A percentile compares a stretch with the other conserved stretches of the same genome.
phyloP scores from a whole-genome alignment of 768 basidiomycete species.

The Pleurotus sapidus region DNA sequence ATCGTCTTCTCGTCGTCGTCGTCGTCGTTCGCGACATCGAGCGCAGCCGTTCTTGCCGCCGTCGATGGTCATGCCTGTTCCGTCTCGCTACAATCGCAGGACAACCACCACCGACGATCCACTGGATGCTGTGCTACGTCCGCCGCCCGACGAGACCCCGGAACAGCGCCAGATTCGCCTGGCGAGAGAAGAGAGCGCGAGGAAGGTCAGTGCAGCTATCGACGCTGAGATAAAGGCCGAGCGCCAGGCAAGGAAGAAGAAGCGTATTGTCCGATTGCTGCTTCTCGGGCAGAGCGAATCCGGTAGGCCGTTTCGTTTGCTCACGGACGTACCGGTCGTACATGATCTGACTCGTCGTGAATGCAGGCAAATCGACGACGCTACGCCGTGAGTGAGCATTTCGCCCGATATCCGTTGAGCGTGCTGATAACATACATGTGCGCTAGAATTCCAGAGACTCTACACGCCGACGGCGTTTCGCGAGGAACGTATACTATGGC shows the following conservation, averaged over 20 bases:
- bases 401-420: not conserved
- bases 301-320: slow-evolving; percentile 40
- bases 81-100: slow-evolving; percentile 12
- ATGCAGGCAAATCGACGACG: slow-evolving; percentile 74
- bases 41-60: slow-evolving; percentile 11
- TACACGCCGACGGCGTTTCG: slow-evolving; percentile 75
- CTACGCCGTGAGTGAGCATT: slow-evolving; percentile 60
- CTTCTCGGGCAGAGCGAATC: slow-evolving; percentile 84
- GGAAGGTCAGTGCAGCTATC: slow-evolving; percentile 62
- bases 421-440: slow-evolving; percentile 8
- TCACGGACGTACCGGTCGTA: too few relatives aligned
- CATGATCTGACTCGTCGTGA: not conserved
- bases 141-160: slow-evolving; percentile 65
- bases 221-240: slow-evolving; percentile 72
- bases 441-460: slow-evolving; percentile 69
- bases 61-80: slow-evolving; percentile 30
- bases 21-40: slow-evolving; percentile 14
- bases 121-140: slow-evolving; percentile 59
- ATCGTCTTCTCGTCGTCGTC: slow-evolving; percentile 17
- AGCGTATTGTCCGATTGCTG: slow-evolving; percentile 66
- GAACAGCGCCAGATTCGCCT: slow-evolving; percentile 54
- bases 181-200: slow-evolving; percentile 63
- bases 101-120: slow-evolving; percentile 46
- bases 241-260: slow-evolving; percentile 61
- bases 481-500: slow-evolving; percentile 78